Percentiles rank a stretch among this genome's conserved stretches.
These are phyloP conservation scores for Monosporozyma yasuniensis DNA, from an alignment of 805 yeast genomes.

Conservation along the genomic window DNA sequence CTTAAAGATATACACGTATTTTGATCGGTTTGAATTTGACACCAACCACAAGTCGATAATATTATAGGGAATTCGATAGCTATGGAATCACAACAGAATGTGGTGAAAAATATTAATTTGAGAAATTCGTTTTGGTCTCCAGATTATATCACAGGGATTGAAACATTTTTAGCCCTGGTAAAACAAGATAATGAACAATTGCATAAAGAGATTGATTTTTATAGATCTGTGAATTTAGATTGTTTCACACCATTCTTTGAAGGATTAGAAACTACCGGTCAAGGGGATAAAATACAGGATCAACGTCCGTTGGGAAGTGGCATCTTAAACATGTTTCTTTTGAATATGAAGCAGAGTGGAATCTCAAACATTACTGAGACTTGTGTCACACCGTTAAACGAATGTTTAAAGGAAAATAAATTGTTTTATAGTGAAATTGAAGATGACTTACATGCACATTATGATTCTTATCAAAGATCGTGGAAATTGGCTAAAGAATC, in stretches of 20 bases:
- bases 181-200: conserved; percentile 15
- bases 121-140: conserved; percentile 25
- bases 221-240: conserved; percentile 11
- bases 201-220: conserved; percentile 11
- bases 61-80: not conserved
- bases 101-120: not conserved
- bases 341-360: not conserved
- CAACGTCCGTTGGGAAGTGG: not conserved
- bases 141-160: conserved; percentile 27
- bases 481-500: conserved; percentile 8
- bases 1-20: not conserved
- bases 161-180: conserved; percentile 12
- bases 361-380: not conserved
- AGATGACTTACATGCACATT: conserved; percentile 5
- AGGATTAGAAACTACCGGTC: not conserved
- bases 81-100: not conserved
- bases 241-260: conserved; percentile 13
- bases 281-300: not conserved
- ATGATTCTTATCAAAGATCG: conserved; percentile 7
- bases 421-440: conserved; percentile 7
- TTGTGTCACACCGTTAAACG: conserved; percentile 8
- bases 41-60: too few relatives aligned
- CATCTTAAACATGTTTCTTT: not conserved
- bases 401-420: conserved; percentile 3
- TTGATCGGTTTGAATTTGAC: too few relatives aligned